Base-by-base conservation (phyloP, 2,329 filamentous ascomycete genomes). In the Fusarium sp. region DNA sequence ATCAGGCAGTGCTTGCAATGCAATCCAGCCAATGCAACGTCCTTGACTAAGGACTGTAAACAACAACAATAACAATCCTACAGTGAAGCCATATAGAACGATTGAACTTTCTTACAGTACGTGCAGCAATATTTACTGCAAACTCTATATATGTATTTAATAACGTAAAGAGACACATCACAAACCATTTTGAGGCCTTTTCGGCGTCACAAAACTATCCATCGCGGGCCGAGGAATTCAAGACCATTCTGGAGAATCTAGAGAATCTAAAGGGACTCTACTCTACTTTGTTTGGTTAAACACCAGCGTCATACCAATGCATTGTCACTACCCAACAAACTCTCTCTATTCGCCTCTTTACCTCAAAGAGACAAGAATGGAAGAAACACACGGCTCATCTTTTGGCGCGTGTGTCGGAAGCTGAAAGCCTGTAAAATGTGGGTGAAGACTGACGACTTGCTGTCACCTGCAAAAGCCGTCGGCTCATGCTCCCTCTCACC, bases 381-480 rank as follows among this genome's bases (percentile, higher is more conserved):
- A n/a, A 52, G 49, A 25, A 34, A 41, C 24, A 51, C 49, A 57
- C 24, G 64, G 69, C 69, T 55, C 67, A 70, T 66, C 58, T 68
- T 53, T 57, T 49, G 64, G 71, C 58, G 73, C 70, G 55, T 73
- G 62, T 47, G 34, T 72, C 58, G 67, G 52, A 62, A 60, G 30
- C 55, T 71, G 72, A 72, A 58, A 65, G 69, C 47, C 32, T 41
- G 32, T 11, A 41, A 41, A 52, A 32, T 41, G 49, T 52, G 49
- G 49, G 51, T 44, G 47, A 43, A 40, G n/a, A 56, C 20, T 24
- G 20, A 34, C 53, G 18, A 24, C 16, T 45, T 27, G 56, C 47
- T 71, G 71, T 74, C 63, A 70, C 69, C 62, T 75, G 69, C 59
- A 75, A 74, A 67, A 58, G 60, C 69, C 49, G 58, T 62, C 66